A percentile compares a stretch with the other conserved stretches of the same genome.
These are phyloP conservation scores for Metschnikowia dekortorum DNA, from an alignment of 805 yeast species.

Conservation along the genomic window DNA sequence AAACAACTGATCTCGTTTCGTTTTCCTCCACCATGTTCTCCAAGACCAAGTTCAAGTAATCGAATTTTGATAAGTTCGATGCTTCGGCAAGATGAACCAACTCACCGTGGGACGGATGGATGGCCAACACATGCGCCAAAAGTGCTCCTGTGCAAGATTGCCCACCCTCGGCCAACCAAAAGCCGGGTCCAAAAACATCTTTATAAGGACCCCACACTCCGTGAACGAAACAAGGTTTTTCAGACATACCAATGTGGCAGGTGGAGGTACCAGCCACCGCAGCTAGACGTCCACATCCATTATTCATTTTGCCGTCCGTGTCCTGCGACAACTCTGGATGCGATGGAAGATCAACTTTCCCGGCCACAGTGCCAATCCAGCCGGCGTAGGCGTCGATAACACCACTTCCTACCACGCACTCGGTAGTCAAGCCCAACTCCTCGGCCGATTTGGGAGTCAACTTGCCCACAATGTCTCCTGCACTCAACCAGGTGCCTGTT, in stretches of 20 bases:
- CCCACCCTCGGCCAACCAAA: conserved; percentile 99
- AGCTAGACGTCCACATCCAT: conserved; percentile 81
- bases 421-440: conserved; percentile 76
- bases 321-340: conserved; percentile 47
- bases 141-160: conserved; percentile 96
- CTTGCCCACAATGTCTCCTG: conserved; percentile 86
- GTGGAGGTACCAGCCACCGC: conserved; percentile 99
- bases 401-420: conserved; percentile 87
- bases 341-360: conserved; percentile 64
- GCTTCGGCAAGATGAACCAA: conserved; percentile 64
- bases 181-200: conserved; percentile 84
- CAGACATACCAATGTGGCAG: conserved; percentile 86
- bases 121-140: conserved; percentile 77
- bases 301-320: conserved; percentile 41
- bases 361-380: conserved; percentile 98
- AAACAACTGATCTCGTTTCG: conserved; percentile 65
- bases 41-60: conserved; percentile 69
- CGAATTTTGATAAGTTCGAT: conserved; percentile 72
- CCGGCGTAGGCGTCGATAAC: conserved; percentile 98
- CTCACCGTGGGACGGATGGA: conserved; percentile 84
- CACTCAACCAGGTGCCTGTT: conserved; percentile 71
- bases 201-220: conserved; percentile 99
- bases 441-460: conserved; percentile 64
- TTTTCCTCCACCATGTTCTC: conserved; percentile 58
- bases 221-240: conserved; percentile 80